Conservation (phyloP, 352 stramenopile species). For the Globisporangium nagaii region DNA sequence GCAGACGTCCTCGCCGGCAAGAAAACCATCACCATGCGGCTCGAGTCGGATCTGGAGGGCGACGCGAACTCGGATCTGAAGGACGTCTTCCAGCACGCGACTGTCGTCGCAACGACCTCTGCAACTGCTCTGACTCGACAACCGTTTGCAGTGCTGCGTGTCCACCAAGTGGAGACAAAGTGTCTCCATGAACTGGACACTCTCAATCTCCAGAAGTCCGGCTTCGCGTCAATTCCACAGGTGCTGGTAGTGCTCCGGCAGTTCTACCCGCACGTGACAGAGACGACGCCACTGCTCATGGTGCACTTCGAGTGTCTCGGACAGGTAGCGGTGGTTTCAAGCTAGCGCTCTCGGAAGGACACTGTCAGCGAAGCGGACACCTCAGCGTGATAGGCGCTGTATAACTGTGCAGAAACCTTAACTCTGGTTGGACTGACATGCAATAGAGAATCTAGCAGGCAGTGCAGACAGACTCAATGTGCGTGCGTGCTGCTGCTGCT, state of each 20-base stretch:
- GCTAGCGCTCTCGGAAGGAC: too few species aligned
- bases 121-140: neutral
- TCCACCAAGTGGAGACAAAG: slow-evolving; percentile 29
- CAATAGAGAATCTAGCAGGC: too few species aligned
- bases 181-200: slow-evolving; percentile 23
- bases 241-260: slow-evolving; percentile 40
- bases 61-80: slow-evolving; percentile 55
- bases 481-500: neutral
- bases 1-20: slow-evolving; percentile 26
- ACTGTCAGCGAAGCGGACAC: too few species aligned
- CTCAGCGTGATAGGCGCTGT: too few species aligned
- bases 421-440: too few species aligned
- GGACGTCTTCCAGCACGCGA: slow-evolving; percentile 24
- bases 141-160: slow-evolving; percentile 43
- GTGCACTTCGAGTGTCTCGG: slow-evolving; percentile 45
- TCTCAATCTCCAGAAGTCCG: slow-evolving; percentile 33
- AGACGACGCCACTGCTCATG: slow-evolving; percentile 35
- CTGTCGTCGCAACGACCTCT: slow-evolving; percentile 32
- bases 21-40: slow-evolving; percentile 69
- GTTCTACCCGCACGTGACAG: slow-evolving; percentile 52
- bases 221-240: slow-evolving; percentile 29
- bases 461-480: neutral
- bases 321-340: neutral
- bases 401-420: too few species aligned
- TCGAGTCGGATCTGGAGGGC: slow-evolving; percentile 35